Conservation (phyloP, 2,329 filamentous ascomycete genomes). For the Fusarium mangiferae region DNA sequence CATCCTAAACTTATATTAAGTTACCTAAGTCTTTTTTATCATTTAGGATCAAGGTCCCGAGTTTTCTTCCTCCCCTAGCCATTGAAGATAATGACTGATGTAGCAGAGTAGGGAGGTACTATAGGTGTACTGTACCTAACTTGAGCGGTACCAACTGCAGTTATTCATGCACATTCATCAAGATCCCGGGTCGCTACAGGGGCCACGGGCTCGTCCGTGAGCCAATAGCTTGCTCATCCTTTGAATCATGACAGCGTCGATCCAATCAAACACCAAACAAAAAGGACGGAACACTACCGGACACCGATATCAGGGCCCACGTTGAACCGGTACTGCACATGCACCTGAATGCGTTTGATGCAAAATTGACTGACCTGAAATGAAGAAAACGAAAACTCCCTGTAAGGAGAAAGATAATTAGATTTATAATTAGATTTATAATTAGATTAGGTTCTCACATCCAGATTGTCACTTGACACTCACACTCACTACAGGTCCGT, state of each 20-base stretch:
- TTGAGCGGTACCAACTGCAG: neutral
- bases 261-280: slow-evolving; percentile 32
- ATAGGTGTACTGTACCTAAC: neutral
- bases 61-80: neutral
- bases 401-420: slow-evolving; percentile 8
- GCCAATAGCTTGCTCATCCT: slow-evolving; percentile 24
- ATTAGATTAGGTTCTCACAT: slow-evolving; percentile 29
- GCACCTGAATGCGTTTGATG: neutral
- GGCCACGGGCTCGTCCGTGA: slow-evolving; percentile 16
- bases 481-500: neutral
- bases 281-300: slow-evolving; percentile 25
- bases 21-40: no score
- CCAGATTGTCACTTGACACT: neutral
- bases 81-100: slow-evolving; percentile 12
- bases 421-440: slow-evolving; percentile 10
- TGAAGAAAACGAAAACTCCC: neutral
- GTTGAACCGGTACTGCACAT: neutral
- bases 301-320: slow-evolving; percentile 13
- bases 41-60: no score
- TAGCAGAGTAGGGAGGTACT: neutral
- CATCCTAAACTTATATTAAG: no score
- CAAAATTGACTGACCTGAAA: slow-evolving; percentile 3
- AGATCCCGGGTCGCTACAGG: slow-evolving; percentile 19
- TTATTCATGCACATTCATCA: slow-evolving; percentile 16
- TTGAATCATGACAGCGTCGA: neutral